Base-by-base conservation (phyloP, 495 filamentous ascomycete genomes). In the Penicillium macrosclerotiorum region DNA sequence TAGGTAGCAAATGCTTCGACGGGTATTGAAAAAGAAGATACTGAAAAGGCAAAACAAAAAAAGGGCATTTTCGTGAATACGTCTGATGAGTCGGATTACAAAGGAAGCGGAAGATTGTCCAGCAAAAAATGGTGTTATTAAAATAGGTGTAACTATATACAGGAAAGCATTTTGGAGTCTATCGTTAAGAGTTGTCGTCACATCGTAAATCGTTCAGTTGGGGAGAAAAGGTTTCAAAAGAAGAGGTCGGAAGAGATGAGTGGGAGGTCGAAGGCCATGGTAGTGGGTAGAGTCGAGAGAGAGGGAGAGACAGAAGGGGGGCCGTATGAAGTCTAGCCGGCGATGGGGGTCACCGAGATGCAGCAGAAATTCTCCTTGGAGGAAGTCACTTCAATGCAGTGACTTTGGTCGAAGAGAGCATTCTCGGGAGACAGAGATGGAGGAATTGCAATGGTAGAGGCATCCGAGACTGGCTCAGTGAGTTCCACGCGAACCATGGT, bases 81-180 rank as follows among this genome's bases (percentile, higher is more conserved):
- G n/a, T n/a, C n/a, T n/a, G n/a, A n/a, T n/a, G n/a, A n/a, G n/a
- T n/a, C n/a, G 6, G 7, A n/a, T 22, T 8, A 16, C 3, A 22
- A 39, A 8, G 13, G 11, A 16, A 27, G 29, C 8, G 4, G 25
- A 33, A 37, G 20, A 29, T 45, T 52, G 53, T 7, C 49, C 53
- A 52, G 53, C 53, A 48, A 56, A 55, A 51, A 45, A 25, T 26
- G n/a, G 29, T 41, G 18, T 23, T 46, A 45, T 46, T 32, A 33
- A 43, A 25, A 42, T 38, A 23, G 40, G 17, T 41, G 38, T 47
- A 54, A 29, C 46, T 57, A 57, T 57, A 34, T 57, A 57, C 54
- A 57, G 41, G 20, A 19, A n/a, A 16, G 43, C 42, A 36, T 43
- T 54, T 51, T 54, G 37, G 8, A n/a, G n/a, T 47, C 25, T 22